Percentiles rank a stretch among this genome's conserved stretches.
Evolutionary conservation across 805 yeast species (phyloP).

Genomic region (Nematodospora valgi): DNA sequence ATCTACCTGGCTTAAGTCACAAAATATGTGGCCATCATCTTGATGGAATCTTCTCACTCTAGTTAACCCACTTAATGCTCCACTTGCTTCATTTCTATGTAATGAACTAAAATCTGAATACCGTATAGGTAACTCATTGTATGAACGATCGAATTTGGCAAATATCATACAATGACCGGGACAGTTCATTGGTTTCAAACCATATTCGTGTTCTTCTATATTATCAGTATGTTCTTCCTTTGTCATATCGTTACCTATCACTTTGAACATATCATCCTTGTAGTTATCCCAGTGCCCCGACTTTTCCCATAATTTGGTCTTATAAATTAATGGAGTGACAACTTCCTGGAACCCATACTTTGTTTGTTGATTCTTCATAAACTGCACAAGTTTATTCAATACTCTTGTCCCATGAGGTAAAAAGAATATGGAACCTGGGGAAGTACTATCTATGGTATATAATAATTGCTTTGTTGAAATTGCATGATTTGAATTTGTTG

Average conservation of each 20-base stretch:
- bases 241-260: conserved; percentile 52
- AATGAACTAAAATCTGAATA: conserved; percentile 86
- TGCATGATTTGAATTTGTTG: conserved; percentile 37
- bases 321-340: conserved; percentile 85
- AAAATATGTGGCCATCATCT: conserved; percentile 97
- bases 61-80: conserved; percentile 89
- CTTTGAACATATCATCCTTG: conserved; percentile 90
- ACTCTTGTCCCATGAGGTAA: conserved; percentile 89
- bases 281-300: conserved; percentile 97
- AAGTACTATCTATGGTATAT: conserved; percentile 71
- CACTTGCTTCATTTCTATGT: conserved; percentile 93
- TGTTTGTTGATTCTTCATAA: conserved; percentile 82
- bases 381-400: conserved; percentile 71
- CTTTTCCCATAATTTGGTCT: conserved; percentile 77
- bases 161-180: conserved; percentile 92
- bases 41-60: conserved; percentile 95
- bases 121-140: conserved; percentile 82
- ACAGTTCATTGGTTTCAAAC: conserved; percentile 92
- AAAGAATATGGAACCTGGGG: conserved; percentile 92
- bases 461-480: conserved; percentile 68
- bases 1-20: conserved; percentile 72
- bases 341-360: conserved; percentile 88
- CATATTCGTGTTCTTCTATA: conserved; percentile 49
- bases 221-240: conserved; percentile 19
- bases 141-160: conserved; percentile 70